Percentiles rank a stretch among this genome's conserved stretches.
Evolutionary conservation across 768 basidiomycete species (phyloP).

Genomic region (Plicaturopsis crispa): DNA sequence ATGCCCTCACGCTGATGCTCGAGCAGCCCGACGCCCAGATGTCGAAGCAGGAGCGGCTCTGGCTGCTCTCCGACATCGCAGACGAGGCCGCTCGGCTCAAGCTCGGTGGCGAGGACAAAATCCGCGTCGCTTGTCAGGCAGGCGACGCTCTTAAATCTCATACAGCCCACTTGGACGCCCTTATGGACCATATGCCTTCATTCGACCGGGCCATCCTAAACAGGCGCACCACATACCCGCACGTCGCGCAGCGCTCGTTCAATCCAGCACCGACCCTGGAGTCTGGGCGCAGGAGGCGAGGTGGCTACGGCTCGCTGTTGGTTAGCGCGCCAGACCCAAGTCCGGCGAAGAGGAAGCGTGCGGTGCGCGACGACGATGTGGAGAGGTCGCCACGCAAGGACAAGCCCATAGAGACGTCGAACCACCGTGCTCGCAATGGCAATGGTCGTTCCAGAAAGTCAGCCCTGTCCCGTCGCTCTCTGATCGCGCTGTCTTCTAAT

Average conservation of each 20-base stretch:
- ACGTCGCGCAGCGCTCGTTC: conserved; percentile 62
- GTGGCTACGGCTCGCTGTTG: conserved; percentile 47
- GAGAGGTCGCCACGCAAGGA: conserved; percentile 69
- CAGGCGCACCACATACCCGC: conserved; percentile 66
- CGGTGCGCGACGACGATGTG: conserved; percentile 54
- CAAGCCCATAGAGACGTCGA: conserved; percentile 31
- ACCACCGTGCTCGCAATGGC: conserved; percentile 30
- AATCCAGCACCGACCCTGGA: conserved; percentile 57
- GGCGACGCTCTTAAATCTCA: conserved; percentile 79
- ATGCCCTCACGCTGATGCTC: conserved; percentile 67
- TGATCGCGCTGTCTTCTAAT: background rate
- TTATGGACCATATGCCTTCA: conserved; percentile 56
- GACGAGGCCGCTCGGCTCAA: conserved; percentile 90
- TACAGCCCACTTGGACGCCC: conserved; percentile 48
- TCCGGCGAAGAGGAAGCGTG: conserved; percentile 59
- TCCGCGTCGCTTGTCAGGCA: conserved; percentile 86
- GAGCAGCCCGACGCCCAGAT: conserved; percentile 46
- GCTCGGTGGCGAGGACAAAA: conserved; percentile 96
- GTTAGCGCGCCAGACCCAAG: conserved; percentile 45
- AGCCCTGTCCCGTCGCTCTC: conserved; percentile 17
- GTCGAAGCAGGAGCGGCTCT: conserved; percentile 70
- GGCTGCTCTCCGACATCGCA: conserved; percentile 86
- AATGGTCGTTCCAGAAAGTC: conserved; percentile 58
- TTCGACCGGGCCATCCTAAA: conserved; percentile 51
- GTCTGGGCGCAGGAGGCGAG: conserved; percentile 55